Evolutionary conservation across 2,329 filamentous ascomycete species (phyloP).

Genomic region (Diaporthe citrichinensis): DNA sequence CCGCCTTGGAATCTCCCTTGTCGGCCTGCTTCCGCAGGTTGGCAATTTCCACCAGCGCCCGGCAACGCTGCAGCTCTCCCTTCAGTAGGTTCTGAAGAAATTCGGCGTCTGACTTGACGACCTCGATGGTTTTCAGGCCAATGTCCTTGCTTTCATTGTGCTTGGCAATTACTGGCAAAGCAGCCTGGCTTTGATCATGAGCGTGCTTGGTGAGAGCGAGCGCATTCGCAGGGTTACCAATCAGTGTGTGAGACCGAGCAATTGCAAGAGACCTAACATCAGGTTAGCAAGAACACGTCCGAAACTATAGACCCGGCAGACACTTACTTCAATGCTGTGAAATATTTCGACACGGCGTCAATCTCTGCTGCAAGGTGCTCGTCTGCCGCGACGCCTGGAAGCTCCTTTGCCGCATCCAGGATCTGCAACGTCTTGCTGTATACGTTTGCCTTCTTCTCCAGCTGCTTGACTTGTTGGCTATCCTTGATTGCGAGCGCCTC

Average conservation of each 20-base stretch:
- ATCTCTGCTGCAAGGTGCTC: slow-evolving; percentile 81
- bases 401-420: slow-evolving; percentile 88
- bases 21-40: slow-evolving; percentile 68
- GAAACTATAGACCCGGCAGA: not conserved
- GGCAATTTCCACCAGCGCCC: slow-evolving; percentile 87
- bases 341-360: slow-evolving; percentile 85
- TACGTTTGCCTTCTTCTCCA: slow-evolving; percentile 89
- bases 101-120: slow-evolving; percentile 71
- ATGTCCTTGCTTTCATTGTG: slow-evolving; percentile 52
- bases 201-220: slow-evolving; percentile 88
- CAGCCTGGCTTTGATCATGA: slow-evolving; percentile 70
- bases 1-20: slow-evolving; percentile 54
- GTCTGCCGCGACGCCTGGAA: slow-evolving; percentile 92
- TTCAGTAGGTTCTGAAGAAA: slow-evolving; percentile 74
- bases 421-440: slow-evolving; percentile 95
- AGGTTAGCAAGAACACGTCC: slow-evolving; percentile 35
- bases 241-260: slow-evolving; percentile 84
- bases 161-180: slow-evolving; percentile 62
- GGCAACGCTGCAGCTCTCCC: slow-evolving; percentile 83
- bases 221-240: slow-evolving; percentile 80
- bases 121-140: slow-evolving; percentile 76
- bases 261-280: slow-evolving; percentile 81
- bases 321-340: slow-evolving; percentile 86
- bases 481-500: slow-evolving; percentile 71
- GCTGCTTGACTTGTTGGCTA: slow-evolving; percentile 77